phyloP scores from a whole-genome alignment of 352 stramenopile species.

The Pythium phragmitis region DNA sequence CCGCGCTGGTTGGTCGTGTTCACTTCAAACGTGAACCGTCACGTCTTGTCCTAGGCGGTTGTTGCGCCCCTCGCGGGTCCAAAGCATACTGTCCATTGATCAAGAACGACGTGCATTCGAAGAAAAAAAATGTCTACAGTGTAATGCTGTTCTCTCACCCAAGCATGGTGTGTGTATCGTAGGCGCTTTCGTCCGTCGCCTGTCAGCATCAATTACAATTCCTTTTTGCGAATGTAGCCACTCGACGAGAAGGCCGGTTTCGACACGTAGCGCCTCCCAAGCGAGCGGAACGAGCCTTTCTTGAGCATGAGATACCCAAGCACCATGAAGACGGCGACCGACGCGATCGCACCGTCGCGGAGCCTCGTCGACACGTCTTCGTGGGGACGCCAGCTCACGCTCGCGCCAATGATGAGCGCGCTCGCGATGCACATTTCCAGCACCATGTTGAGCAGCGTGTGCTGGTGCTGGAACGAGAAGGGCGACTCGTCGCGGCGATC shows the following conservation, averaged over 20 bases:
- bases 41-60: no score
- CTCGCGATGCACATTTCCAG: slow-evolving; percentile 51
- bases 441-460: slow-evolving; percentile 64
- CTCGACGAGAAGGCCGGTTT: slow-evolving; percentile 86
- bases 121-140: no score
- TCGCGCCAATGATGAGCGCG: slow-evolving; percentile 58
- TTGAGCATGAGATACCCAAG: slow-evolving; percentile 77
- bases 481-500: slow-evolving; percentile 80
- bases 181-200: no score
- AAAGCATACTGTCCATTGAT: no score
- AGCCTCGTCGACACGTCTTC: slow-evolving; percentile 57
- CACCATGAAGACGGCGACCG: slow-evolving; percentile 43
- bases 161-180: no score
- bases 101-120: no score
- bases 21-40: no score
- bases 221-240: slow-evolving; percentile 81
- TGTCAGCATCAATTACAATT: slow-evolving; percentile 21
- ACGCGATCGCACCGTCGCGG: slow-evolving; percentile 59
- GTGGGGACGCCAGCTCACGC: slow-evolving; percentile 57
- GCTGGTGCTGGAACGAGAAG: slow-evolving; percentile 84
- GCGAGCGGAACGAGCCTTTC: slow-evolving; percentile 75
- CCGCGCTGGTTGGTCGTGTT: no score
- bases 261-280: slow-evolving; percentile 80
- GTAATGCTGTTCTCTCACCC: no score
- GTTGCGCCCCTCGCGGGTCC: no score